Evolutionary conservation across 2,329 filamentous ascomycete genomes (phyloP).

Genomic region (Grosmannia penicillata): DNA sequence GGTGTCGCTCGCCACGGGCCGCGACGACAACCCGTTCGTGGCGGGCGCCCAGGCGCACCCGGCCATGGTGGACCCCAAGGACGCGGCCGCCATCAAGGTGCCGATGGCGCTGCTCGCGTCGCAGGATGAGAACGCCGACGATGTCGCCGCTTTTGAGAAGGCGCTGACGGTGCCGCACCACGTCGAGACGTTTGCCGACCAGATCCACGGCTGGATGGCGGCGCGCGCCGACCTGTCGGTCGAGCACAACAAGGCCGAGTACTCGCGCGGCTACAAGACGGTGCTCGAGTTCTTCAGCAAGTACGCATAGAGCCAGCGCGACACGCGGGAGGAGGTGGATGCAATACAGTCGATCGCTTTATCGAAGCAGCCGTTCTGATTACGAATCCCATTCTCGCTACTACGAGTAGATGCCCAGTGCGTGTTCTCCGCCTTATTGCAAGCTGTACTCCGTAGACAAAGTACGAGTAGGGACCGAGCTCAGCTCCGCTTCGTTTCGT

Average conservation of each 20-base stretch:
- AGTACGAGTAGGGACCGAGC: no score
- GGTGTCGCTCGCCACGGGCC: conserved; percentile 33
- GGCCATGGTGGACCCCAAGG: conserved; percentile 47
- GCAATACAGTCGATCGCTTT: no score
- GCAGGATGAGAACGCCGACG: conserved; percentile 43
- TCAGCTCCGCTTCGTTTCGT: no score
- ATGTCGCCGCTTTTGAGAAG: conserved; percentile 40
- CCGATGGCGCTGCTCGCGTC: conserved; percentile 51
- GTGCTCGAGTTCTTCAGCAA: conserved; percentile 42
- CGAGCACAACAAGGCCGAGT: conserved; percentile 43
- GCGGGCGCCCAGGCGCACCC: conserved; percentile 39
- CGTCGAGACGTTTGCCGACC: conserved; percentile 50
- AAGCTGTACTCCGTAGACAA: no score
- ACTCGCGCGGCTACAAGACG: conserved; percentile 44
- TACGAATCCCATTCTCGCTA: no score
- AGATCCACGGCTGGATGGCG: conserved; percentile 64
- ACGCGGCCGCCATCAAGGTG: conserved; percentile 44
- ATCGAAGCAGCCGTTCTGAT: no score
- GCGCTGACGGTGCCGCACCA: conserved; percentile 39
- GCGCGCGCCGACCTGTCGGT: conserved; percentile 46
- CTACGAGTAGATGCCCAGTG: no score
- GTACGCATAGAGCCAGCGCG: conserved; percentile 26
- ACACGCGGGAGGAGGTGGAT: background rate
- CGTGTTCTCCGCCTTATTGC: no score
- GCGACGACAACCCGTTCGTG: conserved; percentile 38